Evolutionary conservation across 352 stramenopile genomes (phyloP).

Genomic region (Hyaloperonospora brassicae): DNA sequence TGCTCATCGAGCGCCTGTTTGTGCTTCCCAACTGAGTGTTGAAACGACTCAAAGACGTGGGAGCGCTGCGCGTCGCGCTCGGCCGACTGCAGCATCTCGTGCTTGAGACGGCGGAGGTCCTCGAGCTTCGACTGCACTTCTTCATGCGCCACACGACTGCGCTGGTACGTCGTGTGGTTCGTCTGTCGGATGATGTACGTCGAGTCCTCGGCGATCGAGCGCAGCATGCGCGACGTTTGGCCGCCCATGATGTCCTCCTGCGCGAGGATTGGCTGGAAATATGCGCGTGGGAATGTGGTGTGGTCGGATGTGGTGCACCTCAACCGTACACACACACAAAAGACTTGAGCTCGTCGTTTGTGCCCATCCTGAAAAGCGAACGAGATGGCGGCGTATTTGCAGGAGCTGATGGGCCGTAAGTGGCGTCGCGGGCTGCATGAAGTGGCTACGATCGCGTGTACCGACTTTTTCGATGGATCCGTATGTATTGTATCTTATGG

Average conservation of each 20-base stretch:
- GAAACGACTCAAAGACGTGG: constrained; percentile 53
- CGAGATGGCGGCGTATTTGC: constrained; percentile 72
- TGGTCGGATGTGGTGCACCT: not conserved
- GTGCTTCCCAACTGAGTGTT: constrained; percentile 37
- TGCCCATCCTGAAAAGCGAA: too few species aligned
- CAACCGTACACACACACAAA: not conserved
- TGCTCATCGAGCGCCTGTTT: constrained; percentile 62
- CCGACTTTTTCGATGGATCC: constrained; percentile 3
- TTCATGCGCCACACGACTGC: constrained; percentile 39
- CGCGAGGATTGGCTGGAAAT: not conserved
- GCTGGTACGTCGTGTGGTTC: constrained; percentile 57
- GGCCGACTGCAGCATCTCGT: constrained; percentile 52
- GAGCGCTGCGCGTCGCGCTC: constrained; percentile 43
- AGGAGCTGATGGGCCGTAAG: constrained; percentile 80
- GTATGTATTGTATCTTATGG: not conserved
- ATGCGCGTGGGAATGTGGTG: constrained; percentile 1
- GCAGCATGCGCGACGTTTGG: constrained; percentile 73
- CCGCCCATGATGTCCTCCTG: constrained; percentile 42
- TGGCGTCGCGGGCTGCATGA: constrained; percentile 5
- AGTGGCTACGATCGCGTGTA: not conserved
- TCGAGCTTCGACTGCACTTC: constrained; percentile 58
- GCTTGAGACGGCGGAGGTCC: constrained; percentile 46
- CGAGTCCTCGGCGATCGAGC: constrained; percentile 70
- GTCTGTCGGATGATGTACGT: constrained; percentile 75
- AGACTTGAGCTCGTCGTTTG: too few species aligned